phyloP scores from a whole-genome alignment of 2,329 filamentous ascomycete genomes.

The Metarhizium anisopliae region DNA sequence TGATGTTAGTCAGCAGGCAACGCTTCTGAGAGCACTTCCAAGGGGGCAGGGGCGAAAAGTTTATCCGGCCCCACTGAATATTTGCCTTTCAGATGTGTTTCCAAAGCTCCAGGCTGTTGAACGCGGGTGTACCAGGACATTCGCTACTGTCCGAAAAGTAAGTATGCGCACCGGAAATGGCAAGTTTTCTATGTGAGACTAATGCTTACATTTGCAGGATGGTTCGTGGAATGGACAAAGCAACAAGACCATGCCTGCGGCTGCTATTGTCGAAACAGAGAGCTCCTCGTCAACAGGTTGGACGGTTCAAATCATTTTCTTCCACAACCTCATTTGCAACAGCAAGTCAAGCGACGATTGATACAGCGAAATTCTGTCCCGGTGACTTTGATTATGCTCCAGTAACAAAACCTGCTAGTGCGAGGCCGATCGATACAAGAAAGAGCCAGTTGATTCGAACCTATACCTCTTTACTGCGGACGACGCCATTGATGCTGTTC shows the following conservation, averaged over 20 bases:
- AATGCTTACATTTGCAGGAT: constrained; percentile 8
- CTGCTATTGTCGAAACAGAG: constrained; percentile 6
- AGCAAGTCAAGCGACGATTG: not conserved
- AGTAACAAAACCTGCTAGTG: constrained; percentile 66
- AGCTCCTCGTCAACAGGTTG: not conserved
- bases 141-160: not conserved
- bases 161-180: not conserved
- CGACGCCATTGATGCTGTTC: constrained; percentile 74
- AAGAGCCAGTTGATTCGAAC: constrained; percentile 81
- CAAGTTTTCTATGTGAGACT: not conserved
- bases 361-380: constrained; percentile 7
- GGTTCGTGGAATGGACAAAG: constrained; percentile 10
- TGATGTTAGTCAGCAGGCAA: not conserved
- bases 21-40: not conserved
- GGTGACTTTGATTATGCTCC: constrained; percentile 42
- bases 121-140: not conserved
- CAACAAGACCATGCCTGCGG: constrained; percentile 13
- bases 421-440: constrained; percentile 76
- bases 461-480: constrained; percentile 81
- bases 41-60: not conserved
- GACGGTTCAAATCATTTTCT: constrained; percentile 8
- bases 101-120: not conserved
- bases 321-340: constrained; percentile 14
- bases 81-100: not conserved
- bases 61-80: not conserved